Evolutionary conservation across 2,329 filamentous ascomycete species (phyloP).

Genomic region (Chaetomiaceae sp.): DNA sequence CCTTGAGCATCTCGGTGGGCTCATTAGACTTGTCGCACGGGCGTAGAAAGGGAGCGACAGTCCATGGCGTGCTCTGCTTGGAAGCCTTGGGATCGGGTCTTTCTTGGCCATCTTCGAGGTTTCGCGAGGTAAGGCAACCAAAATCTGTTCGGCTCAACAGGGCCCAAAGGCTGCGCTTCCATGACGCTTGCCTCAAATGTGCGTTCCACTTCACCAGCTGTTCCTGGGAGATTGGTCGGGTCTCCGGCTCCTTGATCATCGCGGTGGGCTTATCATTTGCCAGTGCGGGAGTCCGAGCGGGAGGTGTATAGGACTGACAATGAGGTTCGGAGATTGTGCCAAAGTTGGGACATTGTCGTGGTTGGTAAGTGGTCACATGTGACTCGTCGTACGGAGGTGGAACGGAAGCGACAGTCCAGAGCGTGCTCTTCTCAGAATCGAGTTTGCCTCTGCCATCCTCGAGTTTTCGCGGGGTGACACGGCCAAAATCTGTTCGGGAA

Average conservation of each 20-base stretch:
- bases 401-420: conserved; percentile 16
- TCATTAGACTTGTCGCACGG: conserved; percentile 20
- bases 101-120: no score
- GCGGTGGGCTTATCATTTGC: conserved; percentile 16
- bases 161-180: no score
- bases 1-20: conserved; percentile 27
- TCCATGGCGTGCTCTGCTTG: conserved; percentile 19
- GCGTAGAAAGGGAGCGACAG: conserved; percentile 9
- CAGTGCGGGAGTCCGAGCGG: conserved; percentile 2
- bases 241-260: conserved; percentile 49
- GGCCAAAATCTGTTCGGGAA: no score
- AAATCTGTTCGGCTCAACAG: no score
- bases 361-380: conserved; percentile 19
- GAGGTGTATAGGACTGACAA: conserved; percentile 8
- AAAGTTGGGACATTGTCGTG: conserved; percentile 12
- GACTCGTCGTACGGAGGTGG: conserved; percentile 15
- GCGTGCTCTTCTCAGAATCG: conserved; percentile 16
- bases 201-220: no score
- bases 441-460: no score
- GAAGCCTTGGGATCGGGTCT: no score
- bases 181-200: no score
- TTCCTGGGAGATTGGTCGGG: conserved; percentile 65
- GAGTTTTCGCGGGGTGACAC: no score
- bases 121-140: no score
- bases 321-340: conserved; percentile 8